Evolutionary conservation across 2,329 filamentous ascomycete genomes (phyloP).

Genomic region (Ceratocystis cubensis): DNA sequence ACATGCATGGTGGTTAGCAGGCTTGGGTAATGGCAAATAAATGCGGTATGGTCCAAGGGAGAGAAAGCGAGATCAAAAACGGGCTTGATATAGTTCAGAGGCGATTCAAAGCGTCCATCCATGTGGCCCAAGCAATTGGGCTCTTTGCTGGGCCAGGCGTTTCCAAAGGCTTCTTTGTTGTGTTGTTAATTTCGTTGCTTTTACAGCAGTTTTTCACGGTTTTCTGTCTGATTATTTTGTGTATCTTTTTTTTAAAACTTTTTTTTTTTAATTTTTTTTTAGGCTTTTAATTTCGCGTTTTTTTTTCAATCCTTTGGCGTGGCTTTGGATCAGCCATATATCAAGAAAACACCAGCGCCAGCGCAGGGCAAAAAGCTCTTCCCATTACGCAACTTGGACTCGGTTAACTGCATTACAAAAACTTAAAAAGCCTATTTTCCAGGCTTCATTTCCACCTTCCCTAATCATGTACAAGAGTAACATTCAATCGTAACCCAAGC

Average conservation of each 20-base stretch:
- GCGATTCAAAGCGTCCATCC: too few species aligned
- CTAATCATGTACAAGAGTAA: not conserved
- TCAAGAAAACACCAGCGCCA: not conserved
- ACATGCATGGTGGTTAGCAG: too few species aligned
- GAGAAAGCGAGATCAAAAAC: too few species aligned
- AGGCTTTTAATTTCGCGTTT: not conserved
- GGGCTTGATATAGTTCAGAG: too few species aligned
- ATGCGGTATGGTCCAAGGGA: too few species aligned
- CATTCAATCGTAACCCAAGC: not conserved
- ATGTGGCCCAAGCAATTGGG: not conserved
- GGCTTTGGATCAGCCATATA: not conserved
- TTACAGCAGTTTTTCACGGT: not conserved
- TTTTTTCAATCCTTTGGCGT: not conserved
- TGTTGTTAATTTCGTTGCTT: not conserved
- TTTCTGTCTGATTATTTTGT: not conserved
- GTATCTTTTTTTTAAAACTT: not conserved
- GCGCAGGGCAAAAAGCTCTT: not conserved
- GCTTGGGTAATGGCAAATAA: too few species aligned
- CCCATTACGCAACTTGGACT: constrained; percentile 7
- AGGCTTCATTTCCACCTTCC: not conserved
- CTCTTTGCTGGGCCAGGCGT: not conserved
- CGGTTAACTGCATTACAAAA: not conserved
- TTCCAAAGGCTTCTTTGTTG: not conserved
- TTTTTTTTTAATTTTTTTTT: not conserved
- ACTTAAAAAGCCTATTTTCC: not conserved